Evolutionary conservation across 805 yeast species (phyloP).

Genomic region (Candida mattraensis): DNA sequence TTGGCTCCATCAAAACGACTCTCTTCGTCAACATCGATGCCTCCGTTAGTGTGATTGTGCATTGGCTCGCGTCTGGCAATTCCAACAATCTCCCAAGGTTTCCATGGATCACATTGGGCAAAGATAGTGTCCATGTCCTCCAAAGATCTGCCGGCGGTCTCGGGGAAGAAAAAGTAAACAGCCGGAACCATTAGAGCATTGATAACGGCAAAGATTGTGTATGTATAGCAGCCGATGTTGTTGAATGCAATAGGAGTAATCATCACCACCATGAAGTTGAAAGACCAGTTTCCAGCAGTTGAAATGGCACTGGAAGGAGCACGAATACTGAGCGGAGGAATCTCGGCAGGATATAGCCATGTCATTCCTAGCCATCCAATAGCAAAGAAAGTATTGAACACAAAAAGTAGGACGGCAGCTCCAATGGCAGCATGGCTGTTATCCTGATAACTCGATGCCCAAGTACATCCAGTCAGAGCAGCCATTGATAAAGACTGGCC

Average conservation of each 20-base stretch:
- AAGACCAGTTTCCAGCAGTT: slow-evolving; percentile 58
- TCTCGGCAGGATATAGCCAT: slow-evolving; percentile 62
- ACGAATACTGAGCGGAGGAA: slow-evolving; percentile 49
- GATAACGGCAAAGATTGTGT: slow-evolving; percentile 44
- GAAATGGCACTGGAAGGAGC: slow-evolving; percentile 53
- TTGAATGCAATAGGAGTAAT: slow-evolving; percentile 45
- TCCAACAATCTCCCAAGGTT: slow-evolving; percentile 43
- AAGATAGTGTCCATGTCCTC: slow-evolving; percentile 43
- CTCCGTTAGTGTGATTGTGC: no score
- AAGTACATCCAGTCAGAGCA: slow-evolving; percentile 41
- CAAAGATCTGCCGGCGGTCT: slow-evolving; percentile 45
- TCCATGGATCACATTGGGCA: slow-evolving; percentile 33
- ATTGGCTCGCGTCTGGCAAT: slow-evolving; percentile 34
- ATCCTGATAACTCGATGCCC: slow-evolving; percentile 26
- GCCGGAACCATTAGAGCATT: slow-evolving; percentile 43
- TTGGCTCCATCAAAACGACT: slow-evolving; percentile 2
- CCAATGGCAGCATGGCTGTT: slow-evolving; percentile 38
- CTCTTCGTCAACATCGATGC: slow-evolving; percentile 1
- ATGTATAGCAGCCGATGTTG: slow-evolving; percentile 41
- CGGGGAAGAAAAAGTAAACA: slow-evolving; percentile 45
- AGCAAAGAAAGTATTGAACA: slow-evolving; percentile 49
- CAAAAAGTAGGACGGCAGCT: slow-evolving; percentile 49
- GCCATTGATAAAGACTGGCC: slow-evolving; percentile 49
- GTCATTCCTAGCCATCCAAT: slow-evolving; percentile 47
- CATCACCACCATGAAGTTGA: slow-evolving; percentile 59